Conservation (phyloP, 192 early-diverging fungal genomes). For the Linnemannia exigua region DNA sequence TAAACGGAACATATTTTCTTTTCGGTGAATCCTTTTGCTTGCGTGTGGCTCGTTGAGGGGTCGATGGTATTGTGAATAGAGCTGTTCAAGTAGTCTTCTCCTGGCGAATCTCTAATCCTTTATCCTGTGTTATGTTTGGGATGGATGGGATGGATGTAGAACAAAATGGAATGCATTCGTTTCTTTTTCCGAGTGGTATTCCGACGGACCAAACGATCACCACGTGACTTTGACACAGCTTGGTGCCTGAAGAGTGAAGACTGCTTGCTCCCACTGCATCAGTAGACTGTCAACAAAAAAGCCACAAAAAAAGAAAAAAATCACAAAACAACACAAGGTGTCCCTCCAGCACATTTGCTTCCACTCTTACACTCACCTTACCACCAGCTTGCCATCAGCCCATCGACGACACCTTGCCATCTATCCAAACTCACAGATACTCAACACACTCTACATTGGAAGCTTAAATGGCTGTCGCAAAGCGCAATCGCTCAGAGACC, state of each 20-base stretch:
- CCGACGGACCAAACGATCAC: neutral
- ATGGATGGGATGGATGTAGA: neutral
- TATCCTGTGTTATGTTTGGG: neutral
- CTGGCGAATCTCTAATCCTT: neutral
- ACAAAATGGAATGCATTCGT: neutral
- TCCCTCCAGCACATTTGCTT: neutral
- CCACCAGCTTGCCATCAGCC: neutral
- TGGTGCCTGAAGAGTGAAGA: neutral
- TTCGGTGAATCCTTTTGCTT: neutral
- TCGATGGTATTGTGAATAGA: neutral
- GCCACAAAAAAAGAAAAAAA: neutral
- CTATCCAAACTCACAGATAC: neutral
- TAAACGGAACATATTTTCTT: slow-evolving; percentile 37
- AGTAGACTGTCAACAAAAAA: neutral
- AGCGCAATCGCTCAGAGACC: slow-evolving; percentile 30
- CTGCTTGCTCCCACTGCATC: neutral
- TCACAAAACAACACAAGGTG: neutral
- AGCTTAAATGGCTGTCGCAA: slow-evolving; percentile 42
- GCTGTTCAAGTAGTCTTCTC: neutral
- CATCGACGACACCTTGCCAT: neutral
- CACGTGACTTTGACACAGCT: neutral
- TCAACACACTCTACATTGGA: neutral
- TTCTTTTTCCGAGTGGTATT: neutral
- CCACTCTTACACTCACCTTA: neutral
- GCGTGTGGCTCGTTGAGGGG: too few relatives aligned